phyloP scores from a whole-genome alignment of 2,329 filamentous ascomycete species.

The Fusarium beomiforme region DNA sequence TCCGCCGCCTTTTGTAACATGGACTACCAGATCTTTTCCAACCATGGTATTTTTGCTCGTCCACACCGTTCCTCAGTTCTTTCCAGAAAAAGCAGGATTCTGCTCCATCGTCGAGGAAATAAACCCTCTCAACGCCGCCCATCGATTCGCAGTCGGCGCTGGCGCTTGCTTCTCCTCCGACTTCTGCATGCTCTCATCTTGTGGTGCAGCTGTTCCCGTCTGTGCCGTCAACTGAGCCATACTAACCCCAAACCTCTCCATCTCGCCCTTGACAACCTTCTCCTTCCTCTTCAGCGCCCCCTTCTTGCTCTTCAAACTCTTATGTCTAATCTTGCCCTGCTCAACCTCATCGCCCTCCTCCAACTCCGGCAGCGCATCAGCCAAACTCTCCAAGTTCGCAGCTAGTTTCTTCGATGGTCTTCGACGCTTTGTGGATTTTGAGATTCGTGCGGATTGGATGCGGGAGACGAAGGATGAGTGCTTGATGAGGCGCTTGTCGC shows the following conservation, averaged over 20 bases:
- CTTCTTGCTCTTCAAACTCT: constrained; percentile 77
- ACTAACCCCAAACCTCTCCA: constrained; percentile 84
- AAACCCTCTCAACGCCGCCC: constrained; percentile 84
- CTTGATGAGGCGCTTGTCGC: constrained; percentile 84
- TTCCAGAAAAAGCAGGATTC: constrained; percentile 74
- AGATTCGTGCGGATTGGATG: constrained; percentile 66
- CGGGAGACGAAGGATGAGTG: constrained; percentile 82
- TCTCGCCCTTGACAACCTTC: constrained; percentile 80
- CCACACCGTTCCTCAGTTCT: constrained; percentile 26
- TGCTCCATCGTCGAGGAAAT: constrained; percentile 91
- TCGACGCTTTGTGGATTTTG: constrained; percentile 49
- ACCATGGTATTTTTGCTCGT: constrained; percentile 2
- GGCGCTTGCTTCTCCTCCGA: constrained; percentile 26
- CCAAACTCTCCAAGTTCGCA: constrained; percentile 78
- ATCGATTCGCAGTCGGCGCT: constrained; percentile 67
- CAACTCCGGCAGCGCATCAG: constrained; percentile 79
- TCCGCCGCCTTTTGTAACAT: not conserved
- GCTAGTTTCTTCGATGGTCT: constrained; percentile 81
- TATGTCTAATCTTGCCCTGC: constrained; percentile 73
- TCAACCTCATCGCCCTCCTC: constrained; percentile 57
- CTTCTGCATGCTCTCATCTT: constrained; percentile 32
- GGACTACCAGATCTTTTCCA: not conserved
- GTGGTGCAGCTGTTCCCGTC: constrained; percentile 19
- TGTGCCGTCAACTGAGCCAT: constrained; percentile 74
- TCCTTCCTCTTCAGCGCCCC: constrained; percentile 88